phyloP scores from a whole-genome alignment of 345 rosid species.

The Moricandia moricandioides region DNA sequence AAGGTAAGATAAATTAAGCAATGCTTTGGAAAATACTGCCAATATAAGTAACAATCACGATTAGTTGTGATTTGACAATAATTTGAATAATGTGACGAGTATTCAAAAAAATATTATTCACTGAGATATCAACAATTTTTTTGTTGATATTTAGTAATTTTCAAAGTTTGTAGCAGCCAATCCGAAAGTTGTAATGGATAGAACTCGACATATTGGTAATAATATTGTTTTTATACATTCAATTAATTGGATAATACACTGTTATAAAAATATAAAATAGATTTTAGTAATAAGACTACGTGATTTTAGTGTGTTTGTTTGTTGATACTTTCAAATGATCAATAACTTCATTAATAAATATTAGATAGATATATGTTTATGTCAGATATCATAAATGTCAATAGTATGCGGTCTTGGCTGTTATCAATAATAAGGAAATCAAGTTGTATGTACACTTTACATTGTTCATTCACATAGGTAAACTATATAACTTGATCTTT shows the following conservation, averaged over 20 bases:
- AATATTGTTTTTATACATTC: neutral
- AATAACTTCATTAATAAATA: neutral
- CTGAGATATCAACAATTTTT: neutral
- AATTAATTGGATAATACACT: neutral
- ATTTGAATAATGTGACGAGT: neutral
- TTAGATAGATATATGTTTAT: neutral
- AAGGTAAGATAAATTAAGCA: conserved; percentile 7
- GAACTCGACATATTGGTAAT: neutral
- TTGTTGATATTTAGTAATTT: neutral
- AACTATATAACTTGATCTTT: neutral
- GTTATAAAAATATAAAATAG: neutral
- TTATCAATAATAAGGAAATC: neutral
- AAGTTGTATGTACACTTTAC: neutral
- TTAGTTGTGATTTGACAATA: neutral
- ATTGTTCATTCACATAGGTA: neutral
- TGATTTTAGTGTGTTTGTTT: neutral
- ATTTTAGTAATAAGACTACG: neutral
- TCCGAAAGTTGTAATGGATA: neutral
- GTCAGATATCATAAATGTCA: neutral
- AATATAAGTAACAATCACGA: neutral
- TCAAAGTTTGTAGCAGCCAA: neutral
- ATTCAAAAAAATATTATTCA: neutral
- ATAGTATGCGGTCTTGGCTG: neutral
- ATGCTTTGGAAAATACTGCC: neutral
- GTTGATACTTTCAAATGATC: neutral